A percentile compares a stretch with the other conserved stretches of the same genome.
Evolutionary conservation across 169 alveolate species (phyloP).

Genomic region (Plasmodium malariae): DNA sequence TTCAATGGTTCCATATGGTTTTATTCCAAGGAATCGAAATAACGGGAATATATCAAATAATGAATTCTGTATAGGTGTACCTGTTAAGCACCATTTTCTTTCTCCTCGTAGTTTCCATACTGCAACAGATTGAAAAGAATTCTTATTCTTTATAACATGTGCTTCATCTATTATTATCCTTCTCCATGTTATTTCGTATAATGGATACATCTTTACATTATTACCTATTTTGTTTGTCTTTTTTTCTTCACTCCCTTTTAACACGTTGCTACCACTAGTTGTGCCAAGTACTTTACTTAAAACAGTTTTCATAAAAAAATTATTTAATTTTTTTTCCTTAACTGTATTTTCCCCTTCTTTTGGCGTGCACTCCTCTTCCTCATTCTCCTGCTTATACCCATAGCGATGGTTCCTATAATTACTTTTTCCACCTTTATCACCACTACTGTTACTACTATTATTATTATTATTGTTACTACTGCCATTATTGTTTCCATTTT

Average conservation of each 20-base stretch:
- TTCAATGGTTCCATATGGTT: conserved; percentile 87
- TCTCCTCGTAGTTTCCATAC: conserved; percentile 88
- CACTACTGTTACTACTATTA: too few species aligned
- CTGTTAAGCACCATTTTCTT: conserved; percentile 93
- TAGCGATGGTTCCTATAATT: too few species aligned
- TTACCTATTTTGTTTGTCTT: conserved; percentile 1
- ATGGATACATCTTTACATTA: conserved; percentile 51
- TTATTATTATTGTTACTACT: too few species aligned
- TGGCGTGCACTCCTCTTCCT: not conserved
- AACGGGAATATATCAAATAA: conserved; percentile 92
- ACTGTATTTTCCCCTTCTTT: not conserved
- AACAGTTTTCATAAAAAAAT: conserved; percentile 35
- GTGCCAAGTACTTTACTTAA: not conserved
- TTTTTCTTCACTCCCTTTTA: conserved; percentile 2
- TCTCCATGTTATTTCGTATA: conserved; percentile 87
- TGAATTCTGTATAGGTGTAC: conserved; percentile 95
- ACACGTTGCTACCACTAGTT: not conserved
- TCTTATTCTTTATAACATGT: conserved; percentile 90
- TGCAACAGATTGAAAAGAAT: conserved; percentile 86
- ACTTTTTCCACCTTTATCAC: too few species aligned
- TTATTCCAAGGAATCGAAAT: conserved; percentile 90
- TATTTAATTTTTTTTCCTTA: conserved; percentile 4
- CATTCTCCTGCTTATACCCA: not conserved
- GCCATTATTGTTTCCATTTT: too few species aligned
- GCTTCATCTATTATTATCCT: conserved; percentile 94